Conservation (phyloP, 1,284 basidiomycete species). For the Leccinum fallax region DNA sequence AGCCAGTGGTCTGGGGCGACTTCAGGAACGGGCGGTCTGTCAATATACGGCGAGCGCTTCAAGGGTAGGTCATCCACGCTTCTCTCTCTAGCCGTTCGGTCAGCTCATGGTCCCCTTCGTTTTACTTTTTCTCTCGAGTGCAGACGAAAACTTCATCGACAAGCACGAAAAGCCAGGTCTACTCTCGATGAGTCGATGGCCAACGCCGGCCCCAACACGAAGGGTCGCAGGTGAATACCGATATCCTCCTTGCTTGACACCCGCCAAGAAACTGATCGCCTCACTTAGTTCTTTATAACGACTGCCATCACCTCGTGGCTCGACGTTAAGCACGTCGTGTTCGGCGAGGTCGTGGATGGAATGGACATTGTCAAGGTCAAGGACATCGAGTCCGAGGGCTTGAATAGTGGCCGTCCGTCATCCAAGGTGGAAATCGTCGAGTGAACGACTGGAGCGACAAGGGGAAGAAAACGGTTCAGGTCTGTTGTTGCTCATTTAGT, state of each 20-base stretch:
- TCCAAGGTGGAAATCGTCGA: conserved; percentile 57
- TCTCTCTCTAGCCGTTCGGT: too few species aligned
- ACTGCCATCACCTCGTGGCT: conserved; percentile 81
- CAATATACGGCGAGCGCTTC: conserved; percentile 88
- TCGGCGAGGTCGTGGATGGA: conserved; percentile 81
- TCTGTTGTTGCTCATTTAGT: conserved; percentile 2
- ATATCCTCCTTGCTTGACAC: background rate
- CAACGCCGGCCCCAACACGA: conserved; percentile 72
- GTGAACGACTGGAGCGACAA: conserved; percentile 6
- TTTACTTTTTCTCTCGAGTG: background rate
- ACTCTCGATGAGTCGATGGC: conserved; percentile 79
- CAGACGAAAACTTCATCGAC: conserved; percentile 86
- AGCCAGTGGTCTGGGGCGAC: conserved; percentile 51
- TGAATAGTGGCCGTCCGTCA: conserved; percentile 54
- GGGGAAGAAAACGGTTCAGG: background rate
- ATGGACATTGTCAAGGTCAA: conserved; percentile 69
- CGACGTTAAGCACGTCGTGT: conserved; percentile 80
- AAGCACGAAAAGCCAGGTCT: conserved; percentile 82
- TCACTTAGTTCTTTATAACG: conserved; percentile 80
- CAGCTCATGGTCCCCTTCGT: background rate
- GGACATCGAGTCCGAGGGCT: conserved; percentile 69
- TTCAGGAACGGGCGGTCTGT: conserved; percentile 89
- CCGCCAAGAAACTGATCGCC: background rate
- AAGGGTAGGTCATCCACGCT: conserved; percentile 46
- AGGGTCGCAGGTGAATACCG: conserved; percentile 63